Evolutionary conservation across 2,329 filamentous ascomycete species (phyloP), one percentile per base, ranked within the genome.

Genomic region (Penicillium sp.): DNA sequence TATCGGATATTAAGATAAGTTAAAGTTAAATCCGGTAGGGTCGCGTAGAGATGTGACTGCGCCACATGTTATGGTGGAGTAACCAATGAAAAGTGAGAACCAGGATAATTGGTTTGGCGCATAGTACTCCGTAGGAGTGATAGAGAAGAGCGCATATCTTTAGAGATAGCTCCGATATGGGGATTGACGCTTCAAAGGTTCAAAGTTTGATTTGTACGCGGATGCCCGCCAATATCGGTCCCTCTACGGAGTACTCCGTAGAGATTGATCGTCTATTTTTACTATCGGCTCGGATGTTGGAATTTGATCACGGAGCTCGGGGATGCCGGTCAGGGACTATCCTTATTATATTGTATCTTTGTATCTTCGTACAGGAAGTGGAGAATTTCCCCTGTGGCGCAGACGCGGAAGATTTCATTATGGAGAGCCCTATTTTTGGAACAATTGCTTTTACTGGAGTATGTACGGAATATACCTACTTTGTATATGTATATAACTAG

Each of bases 381-480:
- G 54, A 47, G 49, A 46, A 53, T 23, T 53, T 33, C 49, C 54
- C 54, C 54, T 53, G 48, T 56, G 54, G 54, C 54, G 47, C 29
- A 43, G 46, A 15, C 15, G 35, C 29, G 31, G 31, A 50, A 35
- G 37, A 55, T 56, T 56, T 50, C 43, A 49, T 46, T 31, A 43
- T 25, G 40, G 19, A 23, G 41, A 23, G 27, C 27, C 9, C 54
- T 57, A 47, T 53, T 53, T 53, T 53, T 53, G 49, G 54, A 50
- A 40, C 40, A 25, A 29, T 33, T 43, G 15, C 9, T n/a, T 33
- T 13, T 13, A 33, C 12, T 15, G 12, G 12, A 15, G 12, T 13
- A 31, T 31, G 29, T 31, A 23, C 23, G 23, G 23, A 23, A 4
- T n/a, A 31, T 31, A 12, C 10, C 1, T 33, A 31, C 12, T 13